These are phyloP conservation scores for Cercophora sp. DNA, from an alignment of 495 filamentous ascomycete species.

Conservation along the genomic window DNA sequence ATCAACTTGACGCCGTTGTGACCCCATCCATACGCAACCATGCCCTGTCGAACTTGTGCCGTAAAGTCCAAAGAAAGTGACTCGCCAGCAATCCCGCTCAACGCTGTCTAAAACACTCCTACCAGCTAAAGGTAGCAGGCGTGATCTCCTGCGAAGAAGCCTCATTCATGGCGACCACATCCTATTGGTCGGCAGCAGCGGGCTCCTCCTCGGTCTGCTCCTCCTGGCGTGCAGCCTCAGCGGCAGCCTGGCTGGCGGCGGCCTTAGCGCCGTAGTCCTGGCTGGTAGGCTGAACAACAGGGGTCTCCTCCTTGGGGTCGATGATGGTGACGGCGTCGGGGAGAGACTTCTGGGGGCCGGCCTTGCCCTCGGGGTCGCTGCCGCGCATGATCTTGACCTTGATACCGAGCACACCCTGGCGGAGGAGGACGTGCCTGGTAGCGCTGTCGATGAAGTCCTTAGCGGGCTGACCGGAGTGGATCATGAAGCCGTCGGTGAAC, in stretches of 20 bases:
- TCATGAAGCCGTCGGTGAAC: constrained; percentile 99
- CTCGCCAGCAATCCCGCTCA: neutral
- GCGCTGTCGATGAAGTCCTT: constrained; percentile 99
- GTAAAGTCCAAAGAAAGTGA: constrained; percentile 18
- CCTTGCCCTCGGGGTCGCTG: constrained; percentile 98
- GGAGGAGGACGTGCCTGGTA: constrained; percentile 97
- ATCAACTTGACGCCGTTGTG: constrained; percentile 34
- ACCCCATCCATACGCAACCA: constrained; percentile 31
- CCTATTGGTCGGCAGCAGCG: constrained; percentile 50
- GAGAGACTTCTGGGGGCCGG: constrained; percentile 91
- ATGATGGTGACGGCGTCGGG: constrained; percentile 98
- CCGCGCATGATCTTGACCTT: constrained; percentile 99
- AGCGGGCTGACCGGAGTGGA: constrained; percentile 99
- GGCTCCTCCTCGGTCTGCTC: constrained; percentile 56
- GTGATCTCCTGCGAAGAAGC: constrained; percentile 1
- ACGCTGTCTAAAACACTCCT: neutral
- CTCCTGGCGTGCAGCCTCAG: constrained; percentile 61
- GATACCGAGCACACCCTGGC: constrained; percentile 99
- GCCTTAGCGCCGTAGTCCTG: constrained; percentile 99
- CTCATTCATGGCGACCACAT: constrained; percentile 11
- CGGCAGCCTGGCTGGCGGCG: constrained; percentile 68
- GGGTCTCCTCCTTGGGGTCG: constrained; percentile 98
- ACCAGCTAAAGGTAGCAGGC: neutral
- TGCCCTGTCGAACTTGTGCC: constrained; percentile 16
- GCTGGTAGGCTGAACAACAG: constrained; percentile 86